A percentile compares a stretch with the other conserved stretches of the same genome.
Conservation (phyloP, 345 rosid genomes). For the Hypericum androsaemum region DNA sequence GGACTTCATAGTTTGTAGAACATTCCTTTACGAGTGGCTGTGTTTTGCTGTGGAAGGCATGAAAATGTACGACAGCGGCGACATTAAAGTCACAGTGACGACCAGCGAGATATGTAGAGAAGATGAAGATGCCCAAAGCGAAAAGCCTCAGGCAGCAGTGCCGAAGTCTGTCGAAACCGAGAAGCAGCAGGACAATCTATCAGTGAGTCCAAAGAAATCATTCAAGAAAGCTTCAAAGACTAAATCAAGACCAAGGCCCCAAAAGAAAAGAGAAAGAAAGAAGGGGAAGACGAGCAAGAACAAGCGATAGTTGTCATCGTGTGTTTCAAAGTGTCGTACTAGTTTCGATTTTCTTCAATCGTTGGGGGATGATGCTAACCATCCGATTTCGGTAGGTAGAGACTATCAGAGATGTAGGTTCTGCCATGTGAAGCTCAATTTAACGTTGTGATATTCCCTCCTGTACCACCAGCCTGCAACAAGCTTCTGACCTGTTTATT, state of each 20-base stretch:
- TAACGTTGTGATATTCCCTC: neutral
- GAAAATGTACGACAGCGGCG: slow-evolving; percentile 46
- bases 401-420: no score
- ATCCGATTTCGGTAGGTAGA: no score
- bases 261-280: slow-evolving; percentile 37
- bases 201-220: slow-evolving; percentile 41
- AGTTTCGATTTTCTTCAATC: neutral
- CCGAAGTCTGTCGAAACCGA: slow-evolving; percentile 23
- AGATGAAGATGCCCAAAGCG: slow-evolving; percentile 26
- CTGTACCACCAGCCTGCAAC: no score
- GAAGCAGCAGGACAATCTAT: slow-evolving; percentile 29
- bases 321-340: neutral
- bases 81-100: slow-evolving; percentile 62
- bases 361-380: no score
- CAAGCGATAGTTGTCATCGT: slow-evolving; percentile 11
- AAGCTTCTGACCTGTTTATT: no score
- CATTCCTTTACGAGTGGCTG: neutral
- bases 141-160: slow-evolving; percentile 14
- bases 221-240: slow-evolving; percentile 44
- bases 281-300: slow-evolving; percentile 45
- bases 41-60: slow-evolving; percentile 34
- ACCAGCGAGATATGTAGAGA: slow-evolving; percentile 61
- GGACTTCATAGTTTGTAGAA: neutral
- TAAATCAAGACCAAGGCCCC: slow-evolving; percentile 34
- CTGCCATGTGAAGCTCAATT: no score